These are phyloP conservation scores for Glomus cerebriforme DNA, from an alignment of 192 early-diverging fungal genomes.

Conservation along the genomic window DNA sequence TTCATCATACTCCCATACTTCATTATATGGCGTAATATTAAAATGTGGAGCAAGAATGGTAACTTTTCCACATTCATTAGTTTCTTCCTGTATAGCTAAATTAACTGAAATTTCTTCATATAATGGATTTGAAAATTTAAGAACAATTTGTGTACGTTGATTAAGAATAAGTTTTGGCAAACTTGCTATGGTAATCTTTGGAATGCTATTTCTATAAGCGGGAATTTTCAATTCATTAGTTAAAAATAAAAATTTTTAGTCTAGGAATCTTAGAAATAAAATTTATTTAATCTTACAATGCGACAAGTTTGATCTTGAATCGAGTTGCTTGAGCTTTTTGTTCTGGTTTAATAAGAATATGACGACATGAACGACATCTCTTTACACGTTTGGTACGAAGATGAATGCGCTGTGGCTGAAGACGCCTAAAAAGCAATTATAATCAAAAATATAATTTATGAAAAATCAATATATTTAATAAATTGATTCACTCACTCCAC, in stretches of 20 bases:
- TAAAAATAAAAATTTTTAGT: neutral
- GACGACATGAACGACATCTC: constrained; percentile 83
- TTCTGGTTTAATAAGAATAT: constrained; percentile 91
- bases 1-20: constrained; percentile 81
- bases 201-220: constrained; percentile 66
- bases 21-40: constrained; percentile 71
- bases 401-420: constrained; percentile 82
- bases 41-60: constrained; percentile 65
- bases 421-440: constrained; percentile 38
- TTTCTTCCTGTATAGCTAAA: constrained; percentile 50
- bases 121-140: constrained; percentile 82
- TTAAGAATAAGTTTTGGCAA: constrained; percentile 44
- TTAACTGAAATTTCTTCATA: constrained; percentile 70
- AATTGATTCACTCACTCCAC: constrained; percentile 34
- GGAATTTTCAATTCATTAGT: neutral
- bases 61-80: constrained; percentile 42
- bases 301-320: constrained; percentile 90
- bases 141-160: constrained; percentile 50
- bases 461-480: constrained; percentile 16
- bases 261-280: neutral
- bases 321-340: constrained; percentile 83
- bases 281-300: constrained; percentile 56
- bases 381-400: constrained; percentile 85
- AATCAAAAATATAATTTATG: neutral
- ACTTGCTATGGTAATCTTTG: constrained; percentile 69